These are phyloP conservation scores for Termitomyces sp. DNA, from an alignment of 768 basidiomycete species.

Conservation along the genomic window DNA sequence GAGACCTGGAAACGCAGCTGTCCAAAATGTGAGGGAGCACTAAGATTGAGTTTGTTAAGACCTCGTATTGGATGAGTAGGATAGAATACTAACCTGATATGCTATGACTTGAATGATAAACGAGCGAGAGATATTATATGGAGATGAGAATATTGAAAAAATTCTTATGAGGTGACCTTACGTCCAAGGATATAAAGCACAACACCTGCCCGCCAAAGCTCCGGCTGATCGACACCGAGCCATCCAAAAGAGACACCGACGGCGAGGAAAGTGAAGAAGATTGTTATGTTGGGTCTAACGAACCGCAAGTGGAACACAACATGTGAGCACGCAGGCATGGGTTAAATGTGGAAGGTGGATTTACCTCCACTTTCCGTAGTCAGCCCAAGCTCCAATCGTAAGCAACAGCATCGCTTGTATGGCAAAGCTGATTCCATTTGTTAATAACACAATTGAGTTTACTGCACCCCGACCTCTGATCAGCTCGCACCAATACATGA, in stretches of 20 bases:
- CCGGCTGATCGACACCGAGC: slow-evolving; percentile 66
- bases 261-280: slow-evolving; percentile 63
- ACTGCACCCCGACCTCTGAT: slow-evolving; percentile 32
- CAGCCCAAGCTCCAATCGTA: slow-evolving; percentile 72
- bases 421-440: slow-evolving; percentile 77
- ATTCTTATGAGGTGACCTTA: slow-evolving; percentile 30
- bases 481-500: background rate
- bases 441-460: slow-evolving; percentile 73
- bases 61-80: background rate
- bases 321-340: background rate
- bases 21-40: slow-evolving; percentile 77
- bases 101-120: slow-evolving; percentile 45
- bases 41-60: slow-evolving; percentile 17
- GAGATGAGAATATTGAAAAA: background rate
- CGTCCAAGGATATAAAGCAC: slow-evolving; percentile 61
- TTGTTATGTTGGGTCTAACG: slow-evolving; percentile 67
- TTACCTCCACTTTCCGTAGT: slow-evolving; percentile 78
- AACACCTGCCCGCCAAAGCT: slow-evolving; percentile 58
- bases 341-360: background rate
- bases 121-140: background rate
- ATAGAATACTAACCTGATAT: slow-evolving; percentile 51
- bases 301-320: background rate
- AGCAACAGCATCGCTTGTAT: slow-evolving; percentile 66
- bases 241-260: slow-evolving; percentile 72
- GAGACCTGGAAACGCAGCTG: slow-evolving; percentile 76